phyloP scores from a whole-genome alignment of 2,329 filamentous ascomycete species.

The Blumeria hordei region DNA sequence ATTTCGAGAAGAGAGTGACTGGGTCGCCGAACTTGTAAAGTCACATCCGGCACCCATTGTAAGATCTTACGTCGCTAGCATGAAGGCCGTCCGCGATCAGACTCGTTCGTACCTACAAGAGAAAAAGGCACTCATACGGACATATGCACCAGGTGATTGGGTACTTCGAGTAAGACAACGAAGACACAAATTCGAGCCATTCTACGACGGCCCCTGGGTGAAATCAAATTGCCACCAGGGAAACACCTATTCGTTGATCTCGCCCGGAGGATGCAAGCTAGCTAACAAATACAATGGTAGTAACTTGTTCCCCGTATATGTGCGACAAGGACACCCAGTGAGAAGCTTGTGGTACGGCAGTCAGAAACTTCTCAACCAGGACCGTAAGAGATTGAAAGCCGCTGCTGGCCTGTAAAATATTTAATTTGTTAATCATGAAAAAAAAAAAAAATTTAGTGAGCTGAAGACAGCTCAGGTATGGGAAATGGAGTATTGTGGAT shows the following conservation, averaged over 20 bases:
- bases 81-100: not conserved
- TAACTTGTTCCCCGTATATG: not conserved
- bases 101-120: not conserved
- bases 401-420: not conserved
- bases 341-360: not conserved
- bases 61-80: not conserved
- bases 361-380: not conserved
- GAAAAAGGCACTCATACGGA: not conserved
- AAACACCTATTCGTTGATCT: not conserved
- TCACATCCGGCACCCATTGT: not conserved
- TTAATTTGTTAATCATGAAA: too few species aligned
- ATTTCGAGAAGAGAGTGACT: not conserved
- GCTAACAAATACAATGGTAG: not conserved
- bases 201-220: not conserved
- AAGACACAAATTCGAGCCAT: not conserved
- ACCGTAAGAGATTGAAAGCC: not conserved
- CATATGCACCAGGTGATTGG: not conserved
- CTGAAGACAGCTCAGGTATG: too few species aligned
- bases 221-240: not conserved
- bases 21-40: not conserved
- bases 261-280: not conserved
- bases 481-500: too few species aligned
- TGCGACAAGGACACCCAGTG: not conserved
- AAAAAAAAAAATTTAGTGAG: too few species aligned
- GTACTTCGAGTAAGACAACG: not conserved